phyloP scores from a whole-genome alignment of 345 rosid genomes.

The Brassica juncea region DNA sequence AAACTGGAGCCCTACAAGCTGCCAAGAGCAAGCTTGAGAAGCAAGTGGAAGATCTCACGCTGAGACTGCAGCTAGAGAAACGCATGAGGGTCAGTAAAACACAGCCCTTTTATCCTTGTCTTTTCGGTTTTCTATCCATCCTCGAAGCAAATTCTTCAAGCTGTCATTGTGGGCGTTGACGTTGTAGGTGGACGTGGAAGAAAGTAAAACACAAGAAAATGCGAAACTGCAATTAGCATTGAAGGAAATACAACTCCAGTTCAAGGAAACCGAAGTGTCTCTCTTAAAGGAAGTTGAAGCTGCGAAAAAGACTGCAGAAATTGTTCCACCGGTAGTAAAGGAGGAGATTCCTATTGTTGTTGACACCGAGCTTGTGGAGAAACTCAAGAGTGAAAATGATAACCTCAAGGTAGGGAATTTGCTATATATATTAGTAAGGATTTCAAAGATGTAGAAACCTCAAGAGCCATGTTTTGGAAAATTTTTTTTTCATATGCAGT shows the following conservation, averaged over 20 bases:
- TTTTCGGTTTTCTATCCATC: neutral
- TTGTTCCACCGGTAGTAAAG: slow-evolving; percentile 58
- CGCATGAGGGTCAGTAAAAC: slow-evolving; percentile 63
- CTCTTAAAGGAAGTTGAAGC: slow-evolving; percentile 68
- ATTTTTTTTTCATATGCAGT: slow-evolving; percentile 56
- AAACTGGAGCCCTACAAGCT: slow-evolving; percentile 94
- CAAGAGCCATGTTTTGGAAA: slow-evolving; percentile 13
- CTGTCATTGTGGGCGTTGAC: slow-evolving; percentile 24
- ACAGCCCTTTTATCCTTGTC: slow-evolving; percentile 2
- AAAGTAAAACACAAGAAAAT: slow-evolving; percentile 84
- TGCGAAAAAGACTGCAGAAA: slow-evolving; percentile 61
- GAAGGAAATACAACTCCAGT: neutral
- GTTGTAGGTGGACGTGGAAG: slow-evolving; percentile 79
- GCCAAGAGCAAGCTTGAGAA: slow-evolving; percentile 88
- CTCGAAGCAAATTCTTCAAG: slow-evolving; percentile 2
- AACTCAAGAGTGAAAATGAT: slow-evolving; percentile 76
- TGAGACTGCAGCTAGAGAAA: slow-evolving; percentile 79
- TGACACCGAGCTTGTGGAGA: slow-evolving; percentile 64
- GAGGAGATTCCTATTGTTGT: slow-evolving; percentile 79
- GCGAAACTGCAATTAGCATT: neutral
- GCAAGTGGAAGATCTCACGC: slow-evolving; percentile 89
- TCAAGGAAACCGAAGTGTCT: neutral
- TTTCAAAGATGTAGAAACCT: neutral
- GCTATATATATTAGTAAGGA: neutral
- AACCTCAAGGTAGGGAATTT: slow-evolving; percentile 67